phyloP scores from a whole-genome alignment of 2,329 filamentous ascomycete species.

The Aureobasidium sp. region DNA sequence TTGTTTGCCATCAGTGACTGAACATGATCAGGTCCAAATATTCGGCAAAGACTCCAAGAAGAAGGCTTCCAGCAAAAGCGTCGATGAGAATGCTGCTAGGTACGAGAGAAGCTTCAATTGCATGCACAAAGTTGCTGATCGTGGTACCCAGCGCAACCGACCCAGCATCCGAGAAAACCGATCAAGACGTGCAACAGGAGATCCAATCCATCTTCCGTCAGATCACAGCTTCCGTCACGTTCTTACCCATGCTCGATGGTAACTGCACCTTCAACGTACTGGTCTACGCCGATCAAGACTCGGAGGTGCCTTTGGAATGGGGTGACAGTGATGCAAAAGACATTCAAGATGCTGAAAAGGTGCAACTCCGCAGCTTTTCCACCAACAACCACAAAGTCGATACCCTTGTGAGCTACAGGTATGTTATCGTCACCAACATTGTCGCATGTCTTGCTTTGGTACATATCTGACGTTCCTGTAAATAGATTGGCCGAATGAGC shows the following conservation, averaged over 20 bases:
- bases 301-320: conserved; percentile 95
- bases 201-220: conserved; percentile 96
- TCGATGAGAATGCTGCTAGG: conserved; percentile 60
- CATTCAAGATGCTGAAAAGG: conserved; percentile 87
- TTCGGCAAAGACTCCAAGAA: conserved; percentile 44
- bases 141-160: background rate
- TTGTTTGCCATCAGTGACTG: conserved; percentile 17
- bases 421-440: conserved; percentile 7
- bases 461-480: conserved; percentile 9
- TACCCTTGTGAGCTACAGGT: conserved; percentile 86
- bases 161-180: conserved; percentile 60
- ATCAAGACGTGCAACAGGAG: conserved; percentile 87
- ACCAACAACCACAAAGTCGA: conserved; percentile 91
- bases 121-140: background rate
- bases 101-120: conserved; percentile 27
- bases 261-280: conserved; percentile 98
- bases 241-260: conserved; percentile 83
- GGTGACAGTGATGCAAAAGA: conserved; percentile 97
- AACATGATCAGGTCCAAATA: conserved; percentile 46
- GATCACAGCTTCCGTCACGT: conserved; percentile 95
- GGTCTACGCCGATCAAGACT: conserved; percentile 94
- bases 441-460: background rate
- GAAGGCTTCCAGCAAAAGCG: conserved; percentile 21
- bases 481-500: conserved; percentile 17
- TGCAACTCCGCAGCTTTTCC: conserved; percentile 91